phyloP scores from a whole-genome alignment of 148 eudicot genomes.

The Rhododendron henanense region DNA sequence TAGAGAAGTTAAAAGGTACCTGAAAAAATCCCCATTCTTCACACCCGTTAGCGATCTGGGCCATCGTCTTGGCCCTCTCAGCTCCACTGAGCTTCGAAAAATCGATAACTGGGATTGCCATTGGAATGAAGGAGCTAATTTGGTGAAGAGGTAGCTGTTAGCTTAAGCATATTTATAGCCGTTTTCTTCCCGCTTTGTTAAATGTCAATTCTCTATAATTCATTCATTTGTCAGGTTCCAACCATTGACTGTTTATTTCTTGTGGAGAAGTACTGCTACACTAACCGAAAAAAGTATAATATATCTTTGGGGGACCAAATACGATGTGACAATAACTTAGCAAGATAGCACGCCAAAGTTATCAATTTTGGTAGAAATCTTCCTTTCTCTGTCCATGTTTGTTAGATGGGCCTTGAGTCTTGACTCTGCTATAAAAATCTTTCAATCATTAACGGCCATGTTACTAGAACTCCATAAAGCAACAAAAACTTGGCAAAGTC shows the following conservation, averaged over 20 bases:
- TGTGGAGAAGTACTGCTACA: neutral
- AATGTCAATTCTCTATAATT: conserved; percentile 9
- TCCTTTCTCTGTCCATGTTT: no score
- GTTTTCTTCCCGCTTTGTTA: conserved; percentile 9
- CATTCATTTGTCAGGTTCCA: no score
- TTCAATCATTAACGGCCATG: no score
- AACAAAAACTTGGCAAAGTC: no score
- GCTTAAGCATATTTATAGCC: conserved; percentile 15
- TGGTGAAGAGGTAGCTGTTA: conserved; percentile 3
- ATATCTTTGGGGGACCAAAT: no score
- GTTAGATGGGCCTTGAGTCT: no score
- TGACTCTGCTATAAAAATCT: no score
- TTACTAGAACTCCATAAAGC: no score
- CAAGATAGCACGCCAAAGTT: no score
- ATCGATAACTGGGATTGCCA: conserved; percentile 91
- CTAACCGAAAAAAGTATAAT: neutral
- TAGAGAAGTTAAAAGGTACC: conserved; percentile 32
- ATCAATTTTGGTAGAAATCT: no score
- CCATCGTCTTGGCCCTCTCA: conserved; percentile 66
- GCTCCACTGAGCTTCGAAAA: conserved; percentile 84
- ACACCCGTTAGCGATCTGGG: conserved; percentile 71
- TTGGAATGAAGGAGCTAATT: conserved; percentile 17
- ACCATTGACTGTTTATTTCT: neutral
- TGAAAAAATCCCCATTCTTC: conserved; percentile 96
- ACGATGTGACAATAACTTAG: no score